Evolutionary conservation across 768 basidiomycete species (phyloP), one percentile per base, ranked within the genome.

Genomic region (Suillus ampliporus): DNA sequence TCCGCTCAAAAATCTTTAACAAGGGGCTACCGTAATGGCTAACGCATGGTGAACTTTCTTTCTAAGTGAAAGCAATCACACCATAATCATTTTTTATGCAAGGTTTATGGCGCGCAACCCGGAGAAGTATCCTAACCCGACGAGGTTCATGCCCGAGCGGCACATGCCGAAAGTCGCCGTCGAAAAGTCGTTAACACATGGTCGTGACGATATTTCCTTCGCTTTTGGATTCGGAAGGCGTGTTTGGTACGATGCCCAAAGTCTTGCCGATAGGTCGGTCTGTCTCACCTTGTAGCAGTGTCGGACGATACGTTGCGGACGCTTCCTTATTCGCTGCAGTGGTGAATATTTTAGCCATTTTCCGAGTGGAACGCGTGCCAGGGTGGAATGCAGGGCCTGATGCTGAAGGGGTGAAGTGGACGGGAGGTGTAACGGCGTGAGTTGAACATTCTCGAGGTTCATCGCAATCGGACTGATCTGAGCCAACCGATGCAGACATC

Each of bases 201-300:
- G 54, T 11, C 40, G 19, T 23, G 68, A 72, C 28, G 54, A 57
- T 14, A 63, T 66, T 40, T 64, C 72, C 10, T 72, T 74, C 31
- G 65, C 57, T 2, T 72, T 74, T 51, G 72, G 72, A 44, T 75
- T 88, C 38, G 82, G 85, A 72, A 85, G 86, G 57, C 58, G 82
- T 59, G 28, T 63, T 34, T 69, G 67, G 69, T 68, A 47, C 1
- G 62, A 4, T 43, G n/a, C 28, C 61, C 8, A 26, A 13, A 21
- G 8, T 38, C 26, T 11, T 34, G 2, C 15, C 5, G 35, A 28
- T 35, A 9, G n/a, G 1, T 19, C 15, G 60, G 21, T n/a, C 14
- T 37, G 47, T 19, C 47, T 61, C n/a, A 40, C n/a, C 38, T 3
- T 17, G 19, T 3, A 19, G 35, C n/a, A 82, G 82, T 61, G 79